Evolutionary conservation across 2,329 filamentous ascomycete genomes (phyloP), one percentile per base, ranked within the genome.

Genomic region (Parafenestella ontariensis): DNA sequence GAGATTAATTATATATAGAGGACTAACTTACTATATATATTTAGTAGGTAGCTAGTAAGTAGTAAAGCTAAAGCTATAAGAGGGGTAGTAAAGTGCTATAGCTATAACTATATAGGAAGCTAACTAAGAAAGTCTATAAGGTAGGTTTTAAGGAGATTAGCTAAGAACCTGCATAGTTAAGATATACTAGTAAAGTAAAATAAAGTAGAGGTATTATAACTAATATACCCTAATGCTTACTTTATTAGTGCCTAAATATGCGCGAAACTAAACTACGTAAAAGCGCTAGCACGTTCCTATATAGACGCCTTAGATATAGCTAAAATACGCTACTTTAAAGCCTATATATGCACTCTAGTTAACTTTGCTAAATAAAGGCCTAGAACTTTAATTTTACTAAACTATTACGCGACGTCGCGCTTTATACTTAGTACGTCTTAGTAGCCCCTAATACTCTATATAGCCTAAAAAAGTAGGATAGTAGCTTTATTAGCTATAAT

Each of bases 41-140:
- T 47, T 20, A 62, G 62, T 23, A 64, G 62, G 46, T 69, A 71
- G 26, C 56, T 62, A 6, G 64, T 53, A 3, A 73, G 51, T 26
- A 68, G 39, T 1, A 71, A 41, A 15, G 67, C 58, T 3, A 62
- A 72, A 10, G 62, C 62, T 21, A 73, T 37, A 13, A 73, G 29
- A 18, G 68, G 66, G 29, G 54, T 48, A 11, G 58, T 39, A 26
- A 70, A 45, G 46, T 65, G 55, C 57, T 50, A 67, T 5, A 66
- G 43, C 61, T 54, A 69, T 17, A 58, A 54, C 36, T 69, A 43
- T 11, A 54, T 65, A 8, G 66, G 69, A 20, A 70, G 51, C 13
- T 60, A 34, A 1, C 44, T 23, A 1, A 71, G 37, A 10, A 71
- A 34, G n/a, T 71, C 61, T 17, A 41, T 28, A 1, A 71, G n/a